Base-by-base conservation (phyloP, 2,329 filamentous ascomycete species). In the Colletotrichum acutatum region DNA sequence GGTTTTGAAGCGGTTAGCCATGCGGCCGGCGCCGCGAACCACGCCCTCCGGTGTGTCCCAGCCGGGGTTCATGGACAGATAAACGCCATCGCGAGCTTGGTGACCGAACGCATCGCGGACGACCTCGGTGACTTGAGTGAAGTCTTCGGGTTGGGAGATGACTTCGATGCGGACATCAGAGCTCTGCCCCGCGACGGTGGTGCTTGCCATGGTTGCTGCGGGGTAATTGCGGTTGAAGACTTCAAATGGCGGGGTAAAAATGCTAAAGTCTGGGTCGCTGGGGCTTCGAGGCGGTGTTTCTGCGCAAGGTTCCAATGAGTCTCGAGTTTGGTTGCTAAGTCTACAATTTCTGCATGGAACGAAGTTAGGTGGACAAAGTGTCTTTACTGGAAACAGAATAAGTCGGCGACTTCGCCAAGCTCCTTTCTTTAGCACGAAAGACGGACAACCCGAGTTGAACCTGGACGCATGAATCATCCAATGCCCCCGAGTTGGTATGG, bases 1-100 rank as follows among this genome's bases (percentile, higher is more conserved):
- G 5, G 76, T 69, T 30, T 79, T 76, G 83, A 84, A 90, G 28
- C 85, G 83, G 46, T 83, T 75, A 3, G 80, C 77, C 72, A 89
- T 76, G 16, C 82, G 82, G 11, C 78, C 77, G 2, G 81, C 82
- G 30, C 81, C 83, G 1, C 76, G 76, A 0, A 76, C 76, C 30
- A 78, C 80, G 12, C 88, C 89, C 16, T 82, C 79, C 5, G 84
- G 80, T 0, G 86, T 88, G 46, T 90, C 84, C 88, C 89, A 91
- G 22, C 82, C 86, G 0, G 89, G 89, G 71, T 89, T 89, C 80
- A 87, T 82, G 72, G 81, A 79, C 1, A 80, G 82, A 86, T 87
- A 91, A 64, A 90, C 78, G 7, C 81, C 82, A 76, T 91, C 89
- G 32, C 79, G 79, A 14, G 81, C 81, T 76, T 91, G 89, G 19